Evolutionary conservation across 352 stramenopile genomes (phyloP).

Genomic region (Plasmopara muralis): DNA sequence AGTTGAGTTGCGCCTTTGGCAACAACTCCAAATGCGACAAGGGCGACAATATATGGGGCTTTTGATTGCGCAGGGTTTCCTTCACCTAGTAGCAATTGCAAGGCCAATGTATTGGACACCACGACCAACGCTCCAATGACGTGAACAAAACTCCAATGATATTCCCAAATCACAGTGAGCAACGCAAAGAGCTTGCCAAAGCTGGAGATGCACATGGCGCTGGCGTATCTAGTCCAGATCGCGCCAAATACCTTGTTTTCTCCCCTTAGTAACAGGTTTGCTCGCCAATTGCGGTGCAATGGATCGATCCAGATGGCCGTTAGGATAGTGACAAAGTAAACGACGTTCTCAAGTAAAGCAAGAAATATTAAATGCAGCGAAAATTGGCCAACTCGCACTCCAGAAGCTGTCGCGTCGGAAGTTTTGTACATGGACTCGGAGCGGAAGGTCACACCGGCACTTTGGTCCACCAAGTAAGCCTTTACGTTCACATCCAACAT

Average conservation of each 20-base stretch:
- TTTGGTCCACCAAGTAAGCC: constrained; percentile 68
- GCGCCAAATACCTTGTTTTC: constrained; percentile 2
- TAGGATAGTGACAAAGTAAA: constrained; percentile 50
- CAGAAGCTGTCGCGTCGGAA: constrained; percentile 30
- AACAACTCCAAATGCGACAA: constrained; percentile 36
- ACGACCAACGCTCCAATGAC: constrained; percentile 71
- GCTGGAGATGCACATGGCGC: constrained; percentile 71
- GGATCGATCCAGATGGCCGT: constrained; percentile 43
- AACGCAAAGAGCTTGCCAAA: constrained; percentile 82
- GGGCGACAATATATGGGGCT: constrained; percentile 29
- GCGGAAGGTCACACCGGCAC: constrained; percentile 49
- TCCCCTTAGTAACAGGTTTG: constrained; percentile 20
- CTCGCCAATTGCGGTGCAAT: constrained; percentile 44
- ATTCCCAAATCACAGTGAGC: constrained; percentile 82
- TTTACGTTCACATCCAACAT: constrained; percentile 86
- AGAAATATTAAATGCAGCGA: constrained; percentile 71
- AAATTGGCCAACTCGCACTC: constrained; percentile 62
- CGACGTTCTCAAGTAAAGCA: constrained; percentile 62
- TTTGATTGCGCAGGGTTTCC: constrained; percentile 27
- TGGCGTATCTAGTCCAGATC: constrained; percentile 32
- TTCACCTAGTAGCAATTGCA: constrained; percentile 62
- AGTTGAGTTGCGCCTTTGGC: constrained; percentile 44
- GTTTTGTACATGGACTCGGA: constrained; percentile 51
- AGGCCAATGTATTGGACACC: constrained; percentile 61
- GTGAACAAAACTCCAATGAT: constrained; percentile 80